These are phyloP conservation scores for Sphaceloma murrayae DNA, from an alignment of 2,329 filamentous ascomycete species.

Conservation along the genomic window DNA sequence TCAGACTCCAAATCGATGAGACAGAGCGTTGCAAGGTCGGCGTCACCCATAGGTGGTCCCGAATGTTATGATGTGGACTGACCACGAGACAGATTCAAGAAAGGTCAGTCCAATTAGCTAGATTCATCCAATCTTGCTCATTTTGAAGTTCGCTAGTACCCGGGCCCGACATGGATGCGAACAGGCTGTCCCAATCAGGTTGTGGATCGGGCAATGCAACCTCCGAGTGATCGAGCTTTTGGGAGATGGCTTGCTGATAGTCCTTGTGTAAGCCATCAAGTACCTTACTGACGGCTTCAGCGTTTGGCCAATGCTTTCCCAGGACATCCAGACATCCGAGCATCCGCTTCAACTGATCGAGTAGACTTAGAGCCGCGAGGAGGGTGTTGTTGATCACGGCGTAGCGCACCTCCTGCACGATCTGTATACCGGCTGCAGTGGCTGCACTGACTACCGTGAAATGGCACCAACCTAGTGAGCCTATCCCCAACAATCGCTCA, in stretches of 20 bases:
- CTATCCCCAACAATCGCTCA: not conserved
- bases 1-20: too few species aligned
- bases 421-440: conserved; percentile 7
- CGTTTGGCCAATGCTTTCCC: conserved; percentile 6
- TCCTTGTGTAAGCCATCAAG: conserved; percentile 5
- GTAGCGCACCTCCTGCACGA: conserved; percentile 1
- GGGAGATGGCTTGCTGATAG: conserved; percentile 4
- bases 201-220: not conserved
- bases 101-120: not conserved
- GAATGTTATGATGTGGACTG: too few species aligned
- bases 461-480: not conserved
- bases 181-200: conserved; percentile 3
- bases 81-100: not conserved
- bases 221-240: not conserved
- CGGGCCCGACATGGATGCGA: not conserved
- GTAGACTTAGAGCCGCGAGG: conserved; percentile 4
- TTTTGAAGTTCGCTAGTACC: not conserved
- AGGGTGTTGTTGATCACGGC: not conserved
- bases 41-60: too few species aligned
- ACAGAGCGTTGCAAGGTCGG: too few species aligned
- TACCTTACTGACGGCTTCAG: conserved; percentile 4
- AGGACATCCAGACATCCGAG: not conserved
- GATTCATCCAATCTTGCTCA: conserved; percentile 9
- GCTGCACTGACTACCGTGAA: conserved; percentile 9
- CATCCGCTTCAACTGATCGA: not conserved